phyloP scores from a whole-genome alignment of 2,329 filamentous ascomycete species.

The Scytalidium lignicola region DNA sequence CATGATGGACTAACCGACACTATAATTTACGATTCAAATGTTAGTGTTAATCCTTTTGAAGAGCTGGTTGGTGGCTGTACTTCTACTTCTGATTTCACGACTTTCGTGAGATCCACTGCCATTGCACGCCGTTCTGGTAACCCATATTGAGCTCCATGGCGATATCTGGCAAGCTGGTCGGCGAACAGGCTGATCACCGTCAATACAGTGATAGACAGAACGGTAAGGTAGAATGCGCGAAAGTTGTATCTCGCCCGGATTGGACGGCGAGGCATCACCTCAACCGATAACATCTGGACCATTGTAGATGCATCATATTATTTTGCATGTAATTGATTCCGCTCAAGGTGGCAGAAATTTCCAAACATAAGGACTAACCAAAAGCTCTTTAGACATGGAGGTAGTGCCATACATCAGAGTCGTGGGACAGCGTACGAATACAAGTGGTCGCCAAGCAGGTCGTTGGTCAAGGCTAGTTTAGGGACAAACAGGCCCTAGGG shows the following conservation, averaged over 20 bases:
- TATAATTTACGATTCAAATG: conserved; percentile 28
- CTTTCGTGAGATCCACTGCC: conserved; percentile 15
- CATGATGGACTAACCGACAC: conserved; percentile 76
- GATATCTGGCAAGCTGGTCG: conserved; percentile 24
- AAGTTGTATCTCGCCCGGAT: conserved; percentile 20
- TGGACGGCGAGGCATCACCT: background rate
- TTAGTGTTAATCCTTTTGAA: background rate
- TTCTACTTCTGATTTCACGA: conserved; percentile 27
- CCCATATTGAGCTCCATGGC: conserved; percentile 22
- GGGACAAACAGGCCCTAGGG: background rate
- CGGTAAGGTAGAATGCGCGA: conserved; percentile 27
- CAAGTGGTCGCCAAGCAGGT: background rate
- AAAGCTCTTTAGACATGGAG: too few relatives aligned
- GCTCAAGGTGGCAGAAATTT: background rate
- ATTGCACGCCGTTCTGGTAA: conserved; percentile 21
- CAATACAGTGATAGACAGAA: conserved; percentile 23
- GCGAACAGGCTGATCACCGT: conserved; percentile 24
- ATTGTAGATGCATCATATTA: background rate
- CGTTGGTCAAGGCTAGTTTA: background rate
- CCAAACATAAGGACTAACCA: too few relatives aligned
- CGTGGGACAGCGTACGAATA: background rate
- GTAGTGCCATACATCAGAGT: too few relatives aligned
- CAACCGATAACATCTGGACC: background rate
- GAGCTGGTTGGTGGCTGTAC: conserved; percentile 10
- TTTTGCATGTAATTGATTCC: background rate